Conservation (phyloP, 2,329 filamentous ascomycete genomes). For the Aspergillus pseudoglaucus region DNA sequence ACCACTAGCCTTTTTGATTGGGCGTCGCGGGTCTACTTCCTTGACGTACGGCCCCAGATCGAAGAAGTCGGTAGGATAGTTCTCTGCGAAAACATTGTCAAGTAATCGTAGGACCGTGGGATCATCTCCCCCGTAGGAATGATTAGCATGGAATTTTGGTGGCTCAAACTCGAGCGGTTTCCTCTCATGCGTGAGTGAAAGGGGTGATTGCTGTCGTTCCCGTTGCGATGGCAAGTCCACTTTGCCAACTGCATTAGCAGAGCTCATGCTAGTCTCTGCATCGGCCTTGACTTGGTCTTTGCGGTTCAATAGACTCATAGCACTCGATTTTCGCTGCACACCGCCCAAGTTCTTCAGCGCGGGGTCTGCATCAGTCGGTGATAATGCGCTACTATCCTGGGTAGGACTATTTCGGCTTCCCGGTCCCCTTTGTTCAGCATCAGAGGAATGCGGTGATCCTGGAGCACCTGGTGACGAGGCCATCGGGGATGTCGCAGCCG, state of each 20-base stretch:
- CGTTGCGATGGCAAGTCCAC: slow-evolving; percentile 49
- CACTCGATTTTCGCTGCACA: slow-evolving; percentile 44
- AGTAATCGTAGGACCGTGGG: slow-evolving; percentile 58
- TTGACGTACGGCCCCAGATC: slow-evolving; percentile 75
- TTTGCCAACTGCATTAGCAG: slow-evolving; percentile 58
- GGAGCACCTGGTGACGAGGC: slow-evolving; percentile 31
- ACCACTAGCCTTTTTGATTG: slow-evolving; percentile 50
- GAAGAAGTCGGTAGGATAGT: slow-evolving; percentile 53
- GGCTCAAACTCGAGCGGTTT: slow-evolving; percentile 15
- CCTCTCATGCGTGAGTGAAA: slow-evolving; percentile 31
- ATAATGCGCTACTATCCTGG: slow-evolving; percentile 22
- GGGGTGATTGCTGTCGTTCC: slow-evolving; percentile 30
- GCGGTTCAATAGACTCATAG: slow-evolving; percentile 55
- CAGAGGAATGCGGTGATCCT: slow-evolving; percentile 26
- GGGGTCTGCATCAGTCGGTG: slow-evolving; percentile 22
- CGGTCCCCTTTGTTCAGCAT: slow-evolving; percentile 27
- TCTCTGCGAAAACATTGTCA: slow-evolving; percentile 73
- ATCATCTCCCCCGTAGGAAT: slow-evolving; percentile 78
- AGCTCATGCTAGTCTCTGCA: slow-evolving; percentile 60
- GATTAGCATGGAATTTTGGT: slow-evolving; percentile 55
- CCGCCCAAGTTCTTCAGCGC: slow-evolving; percentile 21
- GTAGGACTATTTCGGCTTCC: slow-evolving; percentile 18
- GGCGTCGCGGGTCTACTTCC: slow-evolving; percentile 50
- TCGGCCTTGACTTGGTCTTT: slow-evolving; percentile 54
- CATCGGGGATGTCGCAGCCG: slow-evolving; percentile 25